These are phyloP conservation scores for Pulicaria dysenterica DNA, from an alignment of 129 eudicot species.

Conservation along the genomic window DNA sequence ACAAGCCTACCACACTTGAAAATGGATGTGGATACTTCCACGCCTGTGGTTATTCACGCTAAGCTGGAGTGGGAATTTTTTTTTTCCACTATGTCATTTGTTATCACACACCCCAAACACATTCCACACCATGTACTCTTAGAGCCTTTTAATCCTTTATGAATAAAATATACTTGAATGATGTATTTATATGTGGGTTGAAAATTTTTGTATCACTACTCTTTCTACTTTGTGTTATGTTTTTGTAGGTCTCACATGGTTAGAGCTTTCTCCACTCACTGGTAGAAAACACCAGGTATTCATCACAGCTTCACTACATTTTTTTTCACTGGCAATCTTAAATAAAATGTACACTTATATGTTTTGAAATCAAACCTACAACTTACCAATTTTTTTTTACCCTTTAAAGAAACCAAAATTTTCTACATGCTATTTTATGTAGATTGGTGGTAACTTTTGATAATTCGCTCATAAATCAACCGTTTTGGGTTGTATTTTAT, in stretches of 20 bases:
- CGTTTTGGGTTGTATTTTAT: not conserved
- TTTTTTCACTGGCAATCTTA: not conserved
- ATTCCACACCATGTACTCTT: no score
- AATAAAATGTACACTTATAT: not conserved
- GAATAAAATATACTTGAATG: no score
- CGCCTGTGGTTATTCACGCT: no score
- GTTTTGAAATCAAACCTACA: not conserved
- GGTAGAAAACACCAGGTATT: slow-evolving; percentile 97
- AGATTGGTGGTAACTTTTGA: not conserved
- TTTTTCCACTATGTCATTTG: no score
- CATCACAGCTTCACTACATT: not conserved
- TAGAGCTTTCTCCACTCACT: slow-evolving; percentile 89
- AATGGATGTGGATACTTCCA: no score
- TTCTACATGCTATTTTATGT: not conserved
- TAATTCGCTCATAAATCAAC: not conserved
- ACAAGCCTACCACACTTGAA: no score
- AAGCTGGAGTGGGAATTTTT: no score
- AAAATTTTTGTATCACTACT: not conserved
- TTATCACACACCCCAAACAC: no score
- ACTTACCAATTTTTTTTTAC: not conserved
- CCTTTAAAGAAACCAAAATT: not conserved
- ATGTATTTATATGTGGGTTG: no score
- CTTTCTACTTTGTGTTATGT: slow-evolving; percentile 16
- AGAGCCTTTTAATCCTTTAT: no score
- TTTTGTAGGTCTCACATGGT: slow-evolving; percentile 85